Evolutionary conservation across 768 basidiomycete species (phyloP).

Genomic region (Tricholoma terreum): DNA sequence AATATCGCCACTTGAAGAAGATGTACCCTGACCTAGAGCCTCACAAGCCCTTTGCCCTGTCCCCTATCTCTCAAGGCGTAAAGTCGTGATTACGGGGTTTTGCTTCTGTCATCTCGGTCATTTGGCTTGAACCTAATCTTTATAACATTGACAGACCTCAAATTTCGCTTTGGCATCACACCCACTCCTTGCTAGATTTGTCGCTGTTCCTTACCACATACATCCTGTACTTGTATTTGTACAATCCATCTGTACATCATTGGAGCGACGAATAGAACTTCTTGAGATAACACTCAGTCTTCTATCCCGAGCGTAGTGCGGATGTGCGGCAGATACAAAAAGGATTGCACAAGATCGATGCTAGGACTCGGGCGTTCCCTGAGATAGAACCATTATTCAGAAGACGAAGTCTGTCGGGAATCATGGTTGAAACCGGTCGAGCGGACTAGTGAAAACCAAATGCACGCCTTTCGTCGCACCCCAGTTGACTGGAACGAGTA

Average conservation of each 20-base stretch:
- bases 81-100: background rate
- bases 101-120: background rate
- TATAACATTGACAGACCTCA: background rate
- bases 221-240: background rate
- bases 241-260: background rate
- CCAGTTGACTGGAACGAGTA: too few species aligned
- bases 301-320: background rate
- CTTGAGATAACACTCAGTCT: background rate
- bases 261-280: too few species aligned
- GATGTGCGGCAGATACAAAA: background rate
- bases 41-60: background rate
- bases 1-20: slow-evolving; percentile 76
- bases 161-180: background rate
- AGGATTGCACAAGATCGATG: background rate
- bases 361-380: too few species aligned
- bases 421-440: too few species aligned
- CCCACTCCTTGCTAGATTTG: background rate
- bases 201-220: background rate
- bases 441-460: too few species aligned
- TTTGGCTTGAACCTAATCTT: background rate
- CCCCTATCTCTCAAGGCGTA: background rate
- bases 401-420: too few species aligned
- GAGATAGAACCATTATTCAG: too few species aligned
- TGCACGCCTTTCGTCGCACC: too few species aligned
- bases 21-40: slow-evolving; percentile 52